phyloP scores from a whole-genome alignment of 306 rosid species.

The Gastrolobium bilobum region DNA sequence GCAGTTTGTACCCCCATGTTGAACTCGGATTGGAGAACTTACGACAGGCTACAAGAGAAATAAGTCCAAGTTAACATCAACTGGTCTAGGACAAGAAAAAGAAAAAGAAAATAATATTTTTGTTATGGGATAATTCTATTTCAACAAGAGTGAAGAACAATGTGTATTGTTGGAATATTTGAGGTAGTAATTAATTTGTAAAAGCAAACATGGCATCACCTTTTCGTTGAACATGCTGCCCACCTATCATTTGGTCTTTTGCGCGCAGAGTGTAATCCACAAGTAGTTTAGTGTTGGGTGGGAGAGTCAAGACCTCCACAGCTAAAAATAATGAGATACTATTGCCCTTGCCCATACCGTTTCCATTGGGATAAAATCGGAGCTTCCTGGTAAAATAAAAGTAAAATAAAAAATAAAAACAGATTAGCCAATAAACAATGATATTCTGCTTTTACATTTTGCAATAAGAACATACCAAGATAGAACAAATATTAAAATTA shows the following conservation, averaged over 20 bases:
- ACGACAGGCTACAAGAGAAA: not conserved
- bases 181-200: not conserved
- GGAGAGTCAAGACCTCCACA: constrained; percentile 40
- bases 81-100: not conserved
- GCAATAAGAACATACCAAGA: not conserved
- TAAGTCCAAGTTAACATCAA: not conserved
- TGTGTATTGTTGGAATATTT: not conserved
- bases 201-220: constrained; percentile 33
- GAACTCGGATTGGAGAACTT: constrained; percentile 3
- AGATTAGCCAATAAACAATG: not conserved
- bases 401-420: not conserved
- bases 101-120: too few relatives aligned
- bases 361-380: constrained; percentile 42
- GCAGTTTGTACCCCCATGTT: not conserved
- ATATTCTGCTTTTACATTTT: not conserved
- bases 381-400: constrained; percentile 40
- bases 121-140: too few relatives aligned
- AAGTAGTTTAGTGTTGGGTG: constrained; percentile 21
- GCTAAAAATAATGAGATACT: constrained; percentile 46
- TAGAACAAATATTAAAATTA: not conserved
- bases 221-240: constrained; percentile 38
- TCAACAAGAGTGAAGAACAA: too few relatives aligned
- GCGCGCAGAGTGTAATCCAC: constrained; percentile 39
- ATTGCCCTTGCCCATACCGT: constrained; percentile 37
- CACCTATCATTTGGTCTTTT: constrained; percentile 44